Conservation (phyloP, 2,329 filamentous ascomycete genomes). For the Tolypocladium tropicale region DNA sequence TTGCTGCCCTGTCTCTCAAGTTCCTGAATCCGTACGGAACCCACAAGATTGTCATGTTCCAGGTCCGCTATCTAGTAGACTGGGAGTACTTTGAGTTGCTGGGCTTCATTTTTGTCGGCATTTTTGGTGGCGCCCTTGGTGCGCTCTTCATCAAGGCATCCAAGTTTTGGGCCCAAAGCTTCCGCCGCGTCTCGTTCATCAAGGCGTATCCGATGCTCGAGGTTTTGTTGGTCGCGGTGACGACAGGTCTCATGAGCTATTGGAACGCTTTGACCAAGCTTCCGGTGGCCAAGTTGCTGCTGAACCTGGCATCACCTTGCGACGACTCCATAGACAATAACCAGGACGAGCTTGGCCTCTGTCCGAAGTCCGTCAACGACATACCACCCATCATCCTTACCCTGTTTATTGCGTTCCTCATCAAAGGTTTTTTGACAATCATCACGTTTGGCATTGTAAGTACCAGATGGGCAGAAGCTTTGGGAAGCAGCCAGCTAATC, state of each 20-base stretch:
- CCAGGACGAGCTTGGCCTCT: constrained; percentile 62
- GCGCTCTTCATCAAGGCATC: constrained; percentile 97
- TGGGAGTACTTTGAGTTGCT: constrained; percentile 91
- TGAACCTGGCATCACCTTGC: constrained; percentile 85
- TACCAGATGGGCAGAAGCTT: constrained; percentile 6
- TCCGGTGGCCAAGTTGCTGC: constrained; percentile 80
- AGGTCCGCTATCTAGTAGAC: constrained; percentile 81
- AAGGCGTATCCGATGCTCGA: constrained; percentile 79
- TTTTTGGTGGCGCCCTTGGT: constrained; percentile 74
- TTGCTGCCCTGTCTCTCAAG: constrained; percentile 81
- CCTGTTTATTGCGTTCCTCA: constrained; percentile 68
- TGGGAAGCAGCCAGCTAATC: constrained; percentile 8
- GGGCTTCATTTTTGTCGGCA: constrained; percentile 75
- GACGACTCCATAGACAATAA: constrained; percentile 51
- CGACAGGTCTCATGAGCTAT: constrained; percentile 79
- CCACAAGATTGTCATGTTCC: constrained; percentile 91
- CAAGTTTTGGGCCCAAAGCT: constrained; percentile 77
- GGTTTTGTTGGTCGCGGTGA: constrained; percentile 73
- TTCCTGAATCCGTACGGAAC: constrained; percentile 95
- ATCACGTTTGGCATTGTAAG: constrained; percentile 82
- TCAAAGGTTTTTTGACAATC: constrained; percentile 81
- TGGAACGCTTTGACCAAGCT: constrained; percentile 90
- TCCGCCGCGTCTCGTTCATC: constrained; percentile 70
- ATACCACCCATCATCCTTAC: constrained; percentile 69
- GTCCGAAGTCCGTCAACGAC: constrained; percentile 58